These are phyloP conservation scores for Solanum hybrid DNA, from an alignment of 305 asterid species.

Conservation along the genomic window DNA sequence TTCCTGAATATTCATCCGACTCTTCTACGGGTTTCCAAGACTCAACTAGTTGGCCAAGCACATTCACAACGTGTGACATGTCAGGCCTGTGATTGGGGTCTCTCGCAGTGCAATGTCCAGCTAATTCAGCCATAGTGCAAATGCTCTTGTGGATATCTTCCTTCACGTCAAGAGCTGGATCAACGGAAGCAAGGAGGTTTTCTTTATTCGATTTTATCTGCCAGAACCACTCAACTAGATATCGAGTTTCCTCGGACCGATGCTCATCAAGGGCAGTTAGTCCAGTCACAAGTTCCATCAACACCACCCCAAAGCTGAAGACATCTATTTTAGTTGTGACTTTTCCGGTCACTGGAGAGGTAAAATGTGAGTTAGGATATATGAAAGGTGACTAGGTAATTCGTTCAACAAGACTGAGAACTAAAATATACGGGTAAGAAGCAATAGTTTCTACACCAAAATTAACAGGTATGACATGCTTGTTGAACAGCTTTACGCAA, in stretches of 20 bases:
- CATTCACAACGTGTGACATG: slow-evolving; percentile 67
- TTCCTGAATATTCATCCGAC: slow-evolving; percentile 23
- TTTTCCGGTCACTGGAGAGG: slow-evolving; percentile 60
- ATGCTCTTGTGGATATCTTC: slow-evolving; percentile 41
- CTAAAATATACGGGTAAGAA: neutral
- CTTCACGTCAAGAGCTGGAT: slow-evolving; percentile 43
- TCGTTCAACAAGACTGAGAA: neutral
- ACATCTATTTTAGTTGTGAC: slow-evolving; percentile 77
- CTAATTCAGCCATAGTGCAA: slow-evolving; percentile 40
- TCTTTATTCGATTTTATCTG: slow-evolving; percentile 36
- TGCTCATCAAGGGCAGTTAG: slow-evolving; percentile 63
- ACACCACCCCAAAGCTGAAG: slow-evolving; percentile 83
- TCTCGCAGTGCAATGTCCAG: slow-evolving; percentile 79
- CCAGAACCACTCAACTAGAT: slow-evolving; percentile 83
- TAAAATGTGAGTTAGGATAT: neutral
- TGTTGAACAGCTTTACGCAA: neutral
- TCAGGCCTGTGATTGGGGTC: slow-evolving; percentile 84
- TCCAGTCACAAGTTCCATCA: slow-evolving; percentile 80
- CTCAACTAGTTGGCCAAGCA: slow-evolving; percentile 43
- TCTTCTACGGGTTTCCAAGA: slow-evolving; percentile 63
- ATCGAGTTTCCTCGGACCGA: slow-evolving; percentile 60
- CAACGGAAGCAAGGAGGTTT: slow-evolving; percentile 41
- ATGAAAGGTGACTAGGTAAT: neutral
- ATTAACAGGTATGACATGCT: neutral
- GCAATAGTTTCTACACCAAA: neutral